Base-by-base conservation (phyloP, 169 alveolate species). In the Babesia ovata region DNA sequence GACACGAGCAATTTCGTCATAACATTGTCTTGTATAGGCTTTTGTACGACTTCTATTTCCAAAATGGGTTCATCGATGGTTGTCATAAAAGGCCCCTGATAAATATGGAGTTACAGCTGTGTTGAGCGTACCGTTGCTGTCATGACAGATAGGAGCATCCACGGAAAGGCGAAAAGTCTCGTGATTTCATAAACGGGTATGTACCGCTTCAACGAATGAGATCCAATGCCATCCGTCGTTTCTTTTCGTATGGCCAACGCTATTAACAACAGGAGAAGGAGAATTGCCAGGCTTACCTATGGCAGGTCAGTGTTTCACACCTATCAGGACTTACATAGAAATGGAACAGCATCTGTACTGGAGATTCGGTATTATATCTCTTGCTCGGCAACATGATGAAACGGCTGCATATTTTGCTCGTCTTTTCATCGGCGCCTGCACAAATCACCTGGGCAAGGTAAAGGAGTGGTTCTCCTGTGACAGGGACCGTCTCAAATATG, bases 381-480 rank as follows among this genome's bases (percentile, higher is more conserved):
- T 52, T 54, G 54, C 19, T 52, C 17, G 76, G 76, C 44, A 67
- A 53, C 76, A 67, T 67, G 54, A 19, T 9, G n/a, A 52, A 39
- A 33, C 48, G 33, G 12, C 33, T 11, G 65, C 74, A 65, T 13
- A 65, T 42, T 22, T 46, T 62, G 53, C 44, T 39, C 21, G 39
- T 50, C 14, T 11, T 26, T 26, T 19, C 22, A 16, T 39, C 36
- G 16, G 28, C 60, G 39, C 29, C 14, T 42, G 84, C 56, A 61
- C 88, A 81, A 58, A 81, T 70, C 14, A 52, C 45, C 39, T 81
- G 83, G 26, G 79, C 53, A 21, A 81, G 79, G 16, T 69, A 36
- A 17, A 73, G 19, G 19, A 81, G n/a, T 9, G 57, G 62, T 11
- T 44, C 57, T 26, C 84, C 84, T 4, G 50, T 60, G 21, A 72